Percentiles rank a stretch among this genome's conserved stretches.
Evolutionary conservation across 441 rosid species (phyloP).

Genomic region (Gossypium armourianum): DNA sequence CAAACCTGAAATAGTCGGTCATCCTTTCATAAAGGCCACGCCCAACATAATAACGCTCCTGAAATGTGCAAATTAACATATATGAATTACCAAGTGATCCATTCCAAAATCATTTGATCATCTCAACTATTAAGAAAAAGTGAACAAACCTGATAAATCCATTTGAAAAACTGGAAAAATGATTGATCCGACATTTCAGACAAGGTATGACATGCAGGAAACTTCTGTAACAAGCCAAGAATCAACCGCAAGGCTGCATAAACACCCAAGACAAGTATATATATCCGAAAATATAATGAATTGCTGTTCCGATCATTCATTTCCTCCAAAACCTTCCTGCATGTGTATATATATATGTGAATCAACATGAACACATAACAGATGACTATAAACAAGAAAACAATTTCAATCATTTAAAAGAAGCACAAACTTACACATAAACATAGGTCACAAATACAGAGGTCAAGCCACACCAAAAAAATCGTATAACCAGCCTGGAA

Average conservation of each 20-base stretch:
- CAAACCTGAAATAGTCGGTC: constrained; percentile 87
- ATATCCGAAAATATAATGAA: constrained; percentile 73
- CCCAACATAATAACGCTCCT: constrained; percentile 97
- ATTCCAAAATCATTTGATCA: constrained; percentile 13
- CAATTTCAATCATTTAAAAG: constrained; percentile 2
- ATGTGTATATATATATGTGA: constrained; percentile 13
- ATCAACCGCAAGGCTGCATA: constrained; percentile 71
- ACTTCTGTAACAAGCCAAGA: constrained; percentile 56
- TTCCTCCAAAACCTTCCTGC: constrained; percentile 81
- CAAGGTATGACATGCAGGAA: constrained; percentile 78
- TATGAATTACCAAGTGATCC: background rate
- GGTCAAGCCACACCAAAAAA: constrained; percentile 75
- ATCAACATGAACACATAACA: background rate
- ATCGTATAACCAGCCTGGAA: constrained; percentile 80
- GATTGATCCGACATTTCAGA: constrained; percentile 87
- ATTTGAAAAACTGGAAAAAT: constrained; percentile 95
- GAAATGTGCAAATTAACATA: constrained; percentile 25
- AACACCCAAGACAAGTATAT: constrained; percentile 75
- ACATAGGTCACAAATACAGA: constrained; percentile 65
- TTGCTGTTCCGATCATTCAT: constrained; percentile 43
- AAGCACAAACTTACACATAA: constrained; percentile 54
- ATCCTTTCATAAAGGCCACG: constrained; percentile 88
- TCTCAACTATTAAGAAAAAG: constrained; percentile 5
- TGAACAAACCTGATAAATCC: constrained; percentile 83
- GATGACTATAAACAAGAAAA: background rate